phyloP scores from a whole-genome alignment of 257 asterid genomes.

The Oldenlandia corymbosa region DNA sequence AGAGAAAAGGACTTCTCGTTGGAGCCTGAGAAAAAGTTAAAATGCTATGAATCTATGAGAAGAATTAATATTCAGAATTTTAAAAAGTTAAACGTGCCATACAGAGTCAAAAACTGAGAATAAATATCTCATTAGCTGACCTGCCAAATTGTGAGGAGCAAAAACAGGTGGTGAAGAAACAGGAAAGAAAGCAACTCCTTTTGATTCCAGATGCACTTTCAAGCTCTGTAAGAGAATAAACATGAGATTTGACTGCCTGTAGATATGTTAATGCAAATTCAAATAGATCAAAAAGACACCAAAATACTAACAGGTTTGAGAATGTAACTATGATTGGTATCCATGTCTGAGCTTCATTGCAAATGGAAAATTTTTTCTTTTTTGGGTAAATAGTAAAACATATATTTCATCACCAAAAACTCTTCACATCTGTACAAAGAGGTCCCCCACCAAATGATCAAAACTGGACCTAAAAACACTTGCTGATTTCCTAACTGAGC shows the following conservation, averaged over 20 bases:
- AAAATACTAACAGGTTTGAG: neutral
- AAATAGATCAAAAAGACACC: too few species aligned
- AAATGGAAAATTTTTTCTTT: too few species aligned
- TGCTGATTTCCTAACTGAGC: too few species aligned
- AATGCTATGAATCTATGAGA: neutral
- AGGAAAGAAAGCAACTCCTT: slow-evolving; percentile 48
- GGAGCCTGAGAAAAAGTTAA: slow-evolving; percentile 33
- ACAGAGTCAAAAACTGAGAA: neutral
- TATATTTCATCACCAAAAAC: too few species aligned
- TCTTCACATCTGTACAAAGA: too few species aligned
- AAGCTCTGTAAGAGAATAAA: slow-evolving; percentile 46
- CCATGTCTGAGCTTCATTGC: neutral
- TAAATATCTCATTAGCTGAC: slow-evolving; percentile 2
- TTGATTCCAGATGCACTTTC: slow-evolving; percentile 54
- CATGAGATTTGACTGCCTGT: neutral
- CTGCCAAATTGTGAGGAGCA: slow-evolving; percentile 39
- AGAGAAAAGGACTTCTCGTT: slow-evolving; percentile 35
- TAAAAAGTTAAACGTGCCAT: neutral
- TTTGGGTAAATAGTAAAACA: too few species aligned
- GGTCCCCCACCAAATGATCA: too few species aligned
- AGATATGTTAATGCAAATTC: neutral
- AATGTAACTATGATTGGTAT: neutral
- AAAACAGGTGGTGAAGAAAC: slow-evolving; percentile 77
- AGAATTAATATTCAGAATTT: neutral
- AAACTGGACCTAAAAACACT: too few species aligned